Percentiles rank a stretch among this genome's conserved stretches.
These are phyloP conservation scores for Chiua sp. DNA, from an alignment of 1,284 basidiomycete species.

Conservation along the genomic window DNA sequence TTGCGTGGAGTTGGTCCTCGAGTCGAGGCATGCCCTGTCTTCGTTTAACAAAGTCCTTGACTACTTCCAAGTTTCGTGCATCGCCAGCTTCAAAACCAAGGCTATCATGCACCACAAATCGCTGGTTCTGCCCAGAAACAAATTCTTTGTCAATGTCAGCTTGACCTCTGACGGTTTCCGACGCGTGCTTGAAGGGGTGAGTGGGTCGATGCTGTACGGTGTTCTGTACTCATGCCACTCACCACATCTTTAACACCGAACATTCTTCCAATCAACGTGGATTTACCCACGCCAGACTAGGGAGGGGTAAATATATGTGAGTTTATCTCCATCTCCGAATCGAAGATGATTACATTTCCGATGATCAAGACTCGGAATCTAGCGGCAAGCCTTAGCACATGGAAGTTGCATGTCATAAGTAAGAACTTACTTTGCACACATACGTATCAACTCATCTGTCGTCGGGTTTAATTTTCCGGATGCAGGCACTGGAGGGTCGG, in stretches of 20 bases:
- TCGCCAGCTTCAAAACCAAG: slow-evolving; percentile 25
- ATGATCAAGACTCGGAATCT: slow-evolving; percentile 26
- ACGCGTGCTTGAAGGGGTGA: slow-evolving; percentile 9
- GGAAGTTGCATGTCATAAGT: too few species aligned
- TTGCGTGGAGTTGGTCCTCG: slow-evolving; percentile 3
- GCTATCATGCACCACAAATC: slow-evolving; percentile 28
- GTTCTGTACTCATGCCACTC: too few species aligned
- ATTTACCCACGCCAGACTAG: slow-evolving; percentile 26
- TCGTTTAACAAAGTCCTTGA: not conserved
- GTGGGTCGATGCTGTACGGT: too few species aligned
- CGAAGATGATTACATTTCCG: slow-evolving; percentile 13
- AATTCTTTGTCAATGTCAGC: slow-evolving; percentile 16
- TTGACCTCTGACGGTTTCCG: not conserved
- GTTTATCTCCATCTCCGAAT: not conserved
- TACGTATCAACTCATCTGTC: too few species aligned
- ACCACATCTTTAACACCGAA: slow-evolving; percentile 20
- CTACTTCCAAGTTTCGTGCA: not conserved
- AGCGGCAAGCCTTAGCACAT: not conserved
- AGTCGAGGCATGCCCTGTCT: not conserved
- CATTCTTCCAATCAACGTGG: slow-evolving; percentile 10
- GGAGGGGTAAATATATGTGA: not conserved
- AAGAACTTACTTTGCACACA: too few species aligned
- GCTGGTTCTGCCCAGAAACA: slow-evolving; percentile 5
- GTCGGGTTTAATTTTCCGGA: too few species aligned
- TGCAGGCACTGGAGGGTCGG: too few species aligned